Percentiles rank a stretch among this genome's conserved stretches.
phyloP scores from a whole-genome alignment of 352 stramenopile genomes.

The Thalassiosira pacifica region DNA sequence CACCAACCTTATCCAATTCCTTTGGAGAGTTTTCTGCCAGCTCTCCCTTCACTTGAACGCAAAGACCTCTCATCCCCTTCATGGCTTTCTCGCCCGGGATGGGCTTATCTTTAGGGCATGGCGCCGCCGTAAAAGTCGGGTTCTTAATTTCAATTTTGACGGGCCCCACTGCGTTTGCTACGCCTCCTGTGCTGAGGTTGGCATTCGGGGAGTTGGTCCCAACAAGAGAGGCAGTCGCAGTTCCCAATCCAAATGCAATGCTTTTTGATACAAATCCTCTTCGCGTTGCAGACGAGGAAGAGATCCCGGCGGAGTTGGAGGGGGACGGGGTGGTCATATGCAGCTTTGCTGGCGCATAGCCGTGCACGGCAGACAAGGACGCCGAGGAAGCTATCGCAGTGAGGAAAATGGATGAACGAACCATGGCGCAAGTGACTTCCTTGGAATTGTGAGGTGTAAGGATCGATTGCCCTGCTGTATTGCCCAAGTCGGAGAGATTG shows the following conservation, averaged over 20 bases:
- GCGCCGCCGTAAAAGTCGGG: conserved; percentile 67
- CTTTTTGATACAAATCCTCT: conserved; percentile 51
- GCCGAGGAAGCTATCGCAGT: conserved; percentile 3
- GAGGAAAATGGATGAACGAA: conserved; percentile 16
- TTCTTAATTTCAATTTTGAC: conserved; percentile 80
- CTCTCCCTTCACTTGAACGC: conserved; percentile 79
- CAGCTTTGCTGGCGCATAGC: conserved; percentile 9
- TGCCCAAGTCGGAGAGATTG: too few relatives aligned
- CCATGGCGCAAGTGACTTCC: conserved; percentile 9
- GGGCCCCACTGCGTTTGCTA: conserved; percentile 74
- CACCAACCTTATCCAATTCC: conserved; percentile 79
- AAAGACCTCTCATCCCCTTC: conserved; percentile 85
- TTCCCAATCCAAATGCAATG: conserved; percentile 49
- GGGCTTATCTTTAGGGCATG: conserved; percentile 75
- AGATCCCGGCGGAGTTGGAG: not conserved
- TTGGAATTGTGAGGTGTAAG: too few relatives aligned
- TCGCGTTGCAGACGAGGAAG: conserved; percentile 23
- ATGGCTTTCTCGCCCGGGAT: conserved; percentile 87
- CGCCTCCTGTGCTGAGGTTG: conserved; percentile 27
- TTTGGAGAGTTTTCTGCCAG: conserved; percentile 68
- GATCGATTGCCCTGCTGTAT: too few relatives aligned
- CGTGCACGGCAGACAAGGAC: conserved; percentile 1
- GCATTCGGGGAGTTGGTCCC: not conserved
- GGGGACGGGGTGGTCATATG: conserved; percentile 4
- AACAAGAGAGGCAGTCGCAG: conserved; percentile 28